Conservation (phyloP, 2,329 filamentous ascomycete genomes). For the Diaporthe helianthi region DNA sequence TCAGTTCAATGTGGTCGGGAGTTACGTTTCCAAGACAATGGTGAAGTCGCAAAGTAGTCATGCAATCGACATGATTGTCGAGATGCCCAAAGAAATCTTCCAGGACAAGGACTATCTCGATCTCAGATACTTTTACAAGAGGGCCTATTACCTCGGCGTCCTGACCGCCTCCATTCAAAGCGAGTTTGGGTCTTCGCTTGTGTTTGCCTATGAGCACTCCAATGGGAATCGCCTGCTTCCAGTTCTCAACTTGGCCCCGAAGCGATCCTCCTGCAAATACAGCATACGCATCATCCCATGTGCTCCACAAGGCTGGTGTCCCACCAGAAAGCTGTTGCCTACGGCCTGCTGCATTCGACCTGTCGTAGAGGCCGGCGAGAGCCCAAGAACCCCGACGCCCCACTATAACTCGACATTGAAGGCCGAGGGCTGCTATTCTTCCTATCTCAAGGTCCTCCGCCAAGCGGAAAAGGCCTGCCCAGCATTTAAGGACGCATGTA, state of each 20-base stretch:
- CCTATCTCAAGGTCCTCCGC: slow-evolving; percentile 79
- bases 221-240: slow-evolving; percentile 81
- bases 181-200: slow-evolving; percentile 59
- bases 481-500: slow-evolving; percentile 81
- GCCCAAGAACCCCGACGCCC: slow-evolving; percentile 63
- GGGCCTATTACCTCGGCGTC: slow-evolving; percentile 89
- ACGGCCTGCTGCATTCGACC: slow-evolving; percentile 73
- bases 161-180: slow-evolving; percentile 74
- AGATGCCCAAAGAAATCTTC: slow-evolving; percentile 81
- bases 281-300: slow-evolving; percentile 81
- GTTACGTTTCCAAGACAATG: slow-evolving; percentile 80
- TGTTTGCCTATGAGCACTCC: slow-evolving; percentile 69
- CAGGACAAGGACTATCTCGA: slow-evolving; percentile 96
- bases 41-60: slow-evolving; percentile 65
- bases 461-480: slow-evolving; percentile 72
- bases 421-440: slow-evolving; percentile 74
- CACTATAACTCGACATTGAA: slow-evolving; percentile 90
- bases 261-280: slow-evolving; percentile 46
- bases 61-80: slow-evolving; percentile 82
- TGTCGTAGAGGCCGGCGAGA: slow-evolving; percentile 50
- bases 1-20: slow-evolving; percentile 87
- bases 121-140: slow-evolving; percentile 92
- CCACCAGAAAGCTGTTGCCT: slow-evolving; percentile 73
- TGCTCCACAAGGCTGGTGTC: slow-evolving; percentile 72
- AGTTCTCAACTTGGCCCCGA: slow-evolving; percentile 55